Evolutionary conservation across 2,329 filamentous ascomycete species (phyloP).

Genomic region (Drechslerella stenobrocha): DNA sequence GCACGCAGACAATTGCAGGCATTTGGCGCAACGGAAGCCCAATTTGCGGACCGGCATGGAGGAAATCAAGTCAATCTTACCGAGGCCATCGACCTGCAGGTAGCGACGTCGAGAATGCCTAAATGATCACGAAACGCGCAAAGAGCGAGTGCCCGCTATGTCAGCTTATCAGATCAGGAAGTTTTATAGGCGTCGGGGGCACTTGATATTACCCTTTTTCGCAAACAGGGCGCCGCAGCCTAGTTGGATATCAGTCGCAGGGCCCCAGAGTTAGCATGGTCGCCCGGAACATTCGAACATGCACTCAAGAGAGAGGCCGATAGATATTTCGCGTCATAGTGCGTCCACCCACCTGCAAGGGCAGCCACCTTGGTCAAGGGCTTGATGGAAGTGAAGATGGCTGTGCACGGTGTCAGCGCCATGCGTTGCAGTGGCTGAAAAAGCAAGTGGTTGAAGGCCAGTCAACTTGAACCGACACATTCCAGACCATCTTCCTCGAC

Average conservation of each 20-base stretch:
- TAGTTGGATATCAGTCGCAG: constrained; percentile 23
- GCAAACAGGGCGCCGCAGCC: constrained; percentile 51
- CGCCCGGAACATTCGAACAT: constrained; percentile 2
- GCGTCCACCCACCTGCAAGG: constrained; percentile 44
- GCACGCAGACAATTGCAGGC: not conserved
- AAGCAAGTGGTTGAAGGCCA: constrained; percentile 14
- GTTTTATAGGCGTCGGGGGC: constrained; percentile 20
- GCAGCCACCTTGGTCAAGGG: constrained; percentile 52
- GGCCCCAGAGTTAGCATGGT: constrained; percentile 31
- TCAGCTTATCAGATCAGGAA: constrained; percentile 22
- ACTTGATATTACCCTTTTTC: constrained; percentile 50
- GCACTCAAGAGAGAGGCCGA: constrained; percentile 4
- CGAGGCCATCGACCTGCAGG: constrained; percentile 52
- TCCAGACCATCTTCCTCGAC: constrained; percentile 9
- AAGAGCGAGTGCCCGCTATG: constrained; percentile 23
- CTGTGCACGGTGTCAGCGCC: constrained; percentile 10
- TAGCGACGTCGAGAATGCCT: constrained; percentile 52
- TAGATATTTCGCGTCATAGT: constrained; percentile 30
- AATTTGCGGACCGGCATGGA: not conserved
- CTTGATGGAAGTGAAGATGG: constrained; percentile 52
- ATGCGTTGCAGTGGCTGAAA: constrained; percentile 22
- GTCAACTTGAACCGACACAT: constrained; percentile 29
- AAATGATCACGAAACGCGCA: constrained; percentile 6
- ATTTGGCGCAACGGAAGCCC: not conserved
- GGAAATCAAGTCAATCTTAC: constrained; percentile 49